Evolutionary conservation across 495 filamentous ascomycete species (phyloP), one percentile per base, ranked within the genome.

Genomic region (Hypoxylon subgilvum): DNA sequence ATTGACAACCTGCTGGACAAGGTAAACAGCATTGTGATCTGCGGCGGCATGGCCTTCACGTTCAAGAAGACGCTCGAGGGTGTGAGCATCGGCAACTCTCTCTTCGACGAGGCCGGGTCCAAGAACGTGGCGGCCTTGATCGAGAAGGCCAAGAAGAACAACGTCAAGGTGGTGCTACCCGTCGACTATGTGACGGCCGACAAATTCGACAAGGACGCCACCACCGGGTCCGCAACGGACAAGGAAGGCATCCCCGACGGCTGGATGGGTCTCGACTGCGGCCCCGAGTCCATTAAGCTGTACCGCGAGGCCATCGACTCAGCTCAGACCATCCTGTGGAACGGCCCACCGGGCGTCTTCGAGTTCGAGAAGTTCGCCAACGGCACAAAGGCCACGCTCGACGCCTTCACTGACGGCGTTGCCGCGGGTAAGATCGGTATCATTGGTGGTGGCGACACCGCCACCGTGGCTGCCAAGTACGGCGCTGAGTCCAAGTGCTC

Each of bases 1-100:
- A 97, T 99, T 70, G 92, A 99, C 78, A 99, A 97, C 82, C 82
- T 99, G 42, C 86, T 99, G 40, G 86, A 89, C 71, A 99, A 99
- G 83, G 90, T 99, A 65, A 82, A 99, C 82, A 92, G 86, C 74
- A 84, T 99, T 61, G 88, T 97, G 75, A 90, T 99, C 79, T 96
- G 92, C 69, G 94, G 94, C 61, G 94, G 88, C 61, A 99, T 99
- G 94, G 91, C 94, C 22, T 99, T 97, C 84, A 99, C 94, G 57
- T 97, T 99, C 85, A 97, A 97, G 87, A 98, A 98, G 84, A 93
- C 91, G 31, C 82, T 97, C 31, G 85, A 97, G 76, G 79, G 81
- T 68, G 85, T 98, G 48, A 82, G 86, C 77, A 99, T 99, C 63
- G 94, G 94, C 42, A 90, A 85, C 81, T 89, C 84, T 35, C 82